These are phyloP conservation scores for Juglanconis sp. DNA, from an alignment of 2,329 filamentous ascomycete species.

Conservation along the genomic window DNA sequence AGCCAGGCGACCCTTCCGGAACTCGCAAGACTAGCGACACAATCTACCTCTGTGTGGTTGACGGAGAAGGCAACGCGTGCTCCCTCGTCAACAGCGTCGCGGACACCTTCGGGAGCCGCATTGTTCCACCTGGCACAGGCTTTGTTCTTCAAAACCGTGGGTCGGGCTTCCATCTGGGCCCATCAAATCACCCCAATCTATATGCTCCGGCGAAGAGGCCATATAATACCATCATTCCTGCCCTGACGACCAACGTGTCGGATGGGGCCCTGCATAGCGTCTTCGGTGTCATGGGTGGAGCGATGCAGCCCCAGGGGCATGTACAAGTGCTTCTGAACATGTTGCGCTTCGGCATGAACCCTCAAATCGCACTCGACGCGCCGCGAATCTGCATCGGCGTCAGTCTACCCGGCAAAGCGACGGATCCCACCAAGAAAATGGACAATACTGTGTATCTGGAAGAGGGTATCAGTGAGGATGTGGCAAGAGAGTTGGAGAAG, in stretches of 20 bases:
- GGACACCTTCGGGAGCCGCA: constrained; percentile 77
- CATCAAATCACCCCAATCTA: constrained; percentile 68
- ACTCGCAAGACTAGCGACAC: constrained; percentile 77
- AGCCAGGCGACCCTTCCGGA: constrained; percentile 55
- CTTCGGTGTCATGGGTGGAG: constrained; percentile 94
- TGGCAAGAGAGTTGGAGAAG: constrained; percentile 59
- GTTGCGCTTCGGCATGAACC: constrained; percentile 73
- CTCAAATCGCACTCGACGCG: constrained; percentile 83
- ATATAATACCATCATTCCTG: constrained; percentile 96
- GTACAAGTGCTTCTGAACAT: constrained; percentile 90
- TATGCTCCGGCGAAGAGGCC: constrained; percentile 79
- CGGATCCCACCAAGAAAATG: constrained; percentile 51
- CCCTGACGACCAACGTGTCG: constrained; percentile 71
- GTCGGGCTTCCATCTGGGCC: constrained; percentile 72
- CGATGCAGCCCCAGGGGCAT: constrained; percentile 95
- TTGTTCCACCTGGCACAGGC: constrained; percentile 80
- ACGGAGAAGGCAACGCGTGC: constrained; percentile 79
- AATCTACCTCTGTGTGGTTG: constrained; percentile 85
- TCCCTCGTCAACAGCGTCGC: constrained; percentile 96
- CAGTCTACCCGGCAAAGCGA: constrained; percentile 50
- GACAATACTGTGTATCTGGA: constrained; percentile 73
- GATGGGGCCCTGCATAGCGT: constrained; percentile 75
- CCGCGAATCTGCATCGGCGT: constrained; percentile 82
- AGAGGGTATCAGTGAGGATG: constrained; percentile 69
- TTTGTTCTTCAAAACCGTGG: constrained; percentile 92